A percentile compares a stretch with the other conserved stretches of the same genome.
Evolutionary conservation across 2,329 filamentous ascomycete species (phyloP).

Genomic region (Gaeumannomyces tritici): DNA sequence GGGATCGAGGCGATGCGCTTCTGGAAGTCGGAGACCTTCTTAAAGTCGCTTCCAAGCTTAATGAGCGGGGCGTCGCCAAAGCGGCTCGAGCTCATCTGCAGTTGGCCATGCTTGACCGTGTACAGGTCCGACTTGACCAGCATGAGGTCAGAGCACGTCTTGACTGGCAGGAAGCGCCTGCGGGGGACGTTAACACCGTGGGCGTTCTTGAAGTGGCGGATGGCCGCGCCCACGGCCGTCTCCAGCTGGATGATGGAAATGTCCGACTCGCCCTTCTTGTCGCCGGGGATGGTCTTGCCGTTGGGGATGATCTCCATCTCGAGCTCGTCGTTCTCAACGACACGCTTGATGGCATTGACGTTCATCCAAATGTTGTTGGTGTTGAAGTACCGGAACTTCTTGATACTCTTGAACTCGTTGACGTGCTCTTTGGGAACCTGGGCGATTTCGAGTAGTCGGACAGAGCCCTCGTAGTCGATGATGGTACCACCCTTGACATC

Average conservation of each 20-base stretch:
- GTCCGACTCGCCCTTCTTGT: conserved; percentile 99
- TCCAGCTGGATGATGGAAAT: conserved; percentile 96
- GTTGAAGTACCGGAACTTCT: conserved; percentile 99
- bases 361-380: conserved; percentile 99
- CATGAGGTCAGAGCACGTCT: conserved; percentile 99
- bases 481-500: conserved; percentile 99
- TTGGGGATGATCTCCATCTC: conserved; percentile 99
- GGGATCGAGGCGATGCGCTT: conserved; percentile 79
- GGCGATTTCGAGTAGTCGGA: conserved; percentile 94
- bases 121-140: conserved; percentile 99
- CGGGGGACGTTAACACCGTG: conserved; percentile 98
- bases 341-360: conserved; percentile 92
- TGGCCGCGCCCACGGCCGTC: conserved; percentile 95
- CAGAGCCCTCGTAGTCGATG: conserved; percentile 96
- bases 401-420: conserved; percentile 99
- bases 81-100: conserved; percentile 91
- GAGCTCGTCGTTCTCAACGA: conserved; percentile 96
- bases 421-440: conserved; percentile 99
- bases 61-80: conserved; percentile 96
- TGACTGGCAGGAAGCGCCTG: conserved; percentile 96
- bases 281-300: conserved; percentile 94
- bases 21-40: conserved; percentile 98
- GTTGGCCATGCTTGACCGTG: conserved; percentile 95
- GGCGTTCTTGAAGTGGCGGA: conserved; percentile 96
- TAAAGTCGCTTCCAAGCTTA: conserved; percentile 98